Conservation (phyloP, 2,329 filamentous ascomycete genomes). For the Chrysosporium keratinophilum region DNA sequence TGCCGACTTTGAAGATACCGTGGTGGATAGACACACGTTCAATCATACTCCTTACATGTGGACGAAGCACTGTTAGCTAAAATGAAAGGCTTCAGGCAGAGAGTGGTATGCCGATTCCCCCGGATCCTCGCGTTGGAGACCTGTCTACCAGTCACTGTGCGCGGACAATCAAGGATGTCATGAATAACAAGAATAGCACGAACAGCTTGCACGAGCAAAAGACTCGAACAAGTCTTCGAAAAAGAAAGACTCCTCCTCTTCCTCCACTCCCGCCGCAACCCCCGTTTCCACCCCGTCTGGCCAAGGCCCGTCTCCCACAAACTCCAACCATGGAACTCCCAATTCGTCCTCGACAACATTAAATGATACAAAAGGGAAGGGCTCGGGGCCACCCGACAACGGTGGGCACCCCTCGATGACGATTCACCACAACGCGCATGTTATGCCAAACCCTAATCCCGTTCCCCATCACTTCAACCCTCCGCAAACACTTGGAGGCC, state of each 20-base stretch:
- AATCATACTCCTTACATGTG: slow-evolving; percentile 14
- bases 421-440: slow-evolving; percentile 20
- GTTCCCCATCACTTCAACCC: slow-evolving; percentile 32
- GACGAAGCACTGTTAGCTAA: slow-evolving; percentile 38
- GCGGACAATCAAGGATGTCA: slow-evolving; percentile 4
- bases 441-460: slow-evolving; percentile 23
- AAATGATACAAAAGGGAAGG: slow-evolving; percentile 76
- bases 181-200: slow-evolving; percentile 49
- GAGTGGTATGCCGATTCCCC: slow-evolving; percentile 63
- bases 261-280: slow-evolving; percentile 51
- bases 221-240: slow-evolving; percentile 70
- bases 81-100: slow-evolving; percentile 97
- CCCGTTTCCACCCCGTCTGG: slow-evolving; percentile 19
- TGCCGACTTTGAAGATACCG: slow-evolving; percentile 12
- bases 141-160: slow-evolving; percentile 6
- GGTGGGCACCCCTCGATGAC: slow-evolving; percentile 22
- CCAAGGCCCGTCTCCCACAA: slow-evolving; percentile 46
- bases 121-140: slow-evolving; percentile 21
- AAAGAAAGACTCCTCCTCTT: slow-evolving; percentile 50
- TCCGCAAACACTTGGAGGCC: slow-evolving; percentile 25
- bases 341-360: slow-evolving; percentile 82
- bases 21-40: slow-evolving; percentile 12
- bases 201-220: slow-evolving; percentile 87
- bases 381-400: slow-evolving; percentile 37
- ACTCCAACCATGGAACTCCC: slow-evolving; percentile 60